Evolutionary conservation across 495 filamentous ascomycete genomes (phyloP), one percentile per base, ranked within the genome.

Genomic region (Oleoguttula mirabilis): DNA sequence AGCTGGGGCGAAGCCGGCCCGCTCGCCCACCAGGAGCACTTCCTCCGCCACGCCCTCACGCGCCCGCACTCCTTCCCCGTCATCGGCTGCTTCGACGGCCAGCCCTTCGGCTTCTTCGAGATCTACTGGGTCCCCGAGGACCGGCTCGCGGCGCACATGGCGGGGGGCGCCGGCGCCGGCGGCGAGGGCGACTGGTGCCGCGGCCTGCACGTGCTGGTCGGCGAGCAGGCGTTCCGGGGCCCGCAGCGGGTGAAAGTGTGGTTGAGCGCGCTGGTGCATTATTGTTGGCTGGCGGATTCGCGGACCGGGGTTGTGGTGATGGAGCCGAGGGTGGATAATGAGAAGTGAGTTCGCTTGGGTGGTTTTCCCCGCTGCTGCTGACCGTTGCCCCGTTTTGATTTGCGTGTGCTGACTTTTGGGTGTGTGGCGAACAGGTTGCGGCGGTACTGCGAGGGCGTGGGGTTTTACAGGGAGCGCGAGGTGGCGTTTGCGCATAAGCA

Each of bases 101-200:
- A 88, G 44, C 90, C 90, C 0, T 98, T 96, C 61, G 90, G 90
- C 0, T 98, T 92, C 53, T 94, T 98, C 55, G 92, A 98, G 66
- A 73, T 98, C 28, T 98, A 98, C 64, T 98, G 92, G 92, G 88
- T 90, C 2, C 94, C 94, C 52, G 90, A 98, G 58, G 92, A 96
- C 55, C 61, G 63, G 1, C 56, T 98, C 17, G 85, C 83, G 0
- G 68, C 68, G 21, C 63, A 80, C 36, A 56, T 88, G 22, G 72
- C 75, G 1, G 70, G 66, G 0, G 64, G 64, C 3, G n/a, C n/a
- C n/a, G n/a, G n/a, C n/a, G n/a, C n/a, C n/a, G 28, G 34, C 19
- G 31, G 34, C 20, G 34, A 15, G 7, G 73, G 73, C 19, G 79
- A 92, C 52, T 95, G 83, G 59, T 92, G 95, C 55, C 69, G 90